Evolutionary conservation across 108 stramenopile genomes (phyloP).

Genomic region (Nannochloropsis gaditana): DNA sequence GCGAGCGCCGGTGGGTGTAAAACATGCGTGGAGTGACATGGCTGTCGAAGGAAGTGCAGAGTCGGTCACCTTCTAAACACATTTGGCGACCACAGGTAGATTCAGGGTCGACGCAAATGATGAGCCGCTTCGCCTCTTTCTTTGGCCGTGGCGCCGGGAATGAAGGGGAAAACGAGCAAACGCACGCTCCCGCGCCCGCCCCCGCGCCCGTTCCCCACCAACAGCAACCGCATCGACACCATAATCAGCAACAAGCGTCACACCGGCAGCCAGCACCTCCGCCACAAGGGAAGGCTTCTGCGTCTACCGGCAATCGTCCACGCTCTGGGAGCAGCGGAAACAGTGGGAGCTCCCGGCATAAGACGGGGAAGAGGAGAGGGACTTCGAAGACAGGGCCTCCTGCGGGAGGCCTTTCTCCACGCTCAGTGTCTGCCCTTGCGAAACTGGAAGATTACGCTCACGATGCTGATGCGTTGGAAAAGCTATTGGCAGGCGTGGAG

Average conservation of each 20-base stretch:
- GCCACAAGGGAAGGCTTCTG: neutral
- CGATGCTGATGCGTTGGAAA: neutral
- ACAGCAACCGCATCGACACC: neutral
- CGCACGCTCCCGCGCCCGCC: neutral
- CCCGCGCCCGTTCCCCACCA: neutral
- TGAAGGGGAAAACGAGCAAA: neutral
- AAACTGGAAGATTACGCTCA: neutral
- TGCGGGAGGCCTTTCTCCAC: neutral
- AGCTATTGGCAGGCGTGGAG: slow-evolving; percentile 1
- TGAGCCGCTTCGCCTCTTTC: slow-evolving; percentile 12
- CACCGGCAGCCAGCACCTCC: neutral
- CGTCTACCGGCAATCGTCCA: neutral
- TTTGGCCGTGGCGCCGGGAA: neutral
- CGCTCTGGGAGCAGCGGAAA: neutral
- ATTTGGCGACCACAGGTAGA: no score
- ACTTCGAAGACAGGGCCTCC: neutral
- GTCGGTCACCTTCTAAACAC: no score
- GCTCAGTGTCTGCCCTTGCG: neutral
- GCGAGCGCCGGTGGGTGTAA: no score
- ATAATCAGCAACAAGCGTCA: neutral
- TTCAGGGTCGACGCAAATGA: neutral
- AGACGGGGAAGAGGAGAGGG: neutral
- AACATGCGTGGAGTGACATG: no score
- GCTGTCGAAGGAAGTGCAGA: no score
- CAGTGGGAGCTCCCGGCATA: neutral